These are phyloP conservation scores for Fusarium xylarioides DNA, from an alignment of 2,329 filamentous ascomycete genomes.

Conservation along the genomic window DNA sequence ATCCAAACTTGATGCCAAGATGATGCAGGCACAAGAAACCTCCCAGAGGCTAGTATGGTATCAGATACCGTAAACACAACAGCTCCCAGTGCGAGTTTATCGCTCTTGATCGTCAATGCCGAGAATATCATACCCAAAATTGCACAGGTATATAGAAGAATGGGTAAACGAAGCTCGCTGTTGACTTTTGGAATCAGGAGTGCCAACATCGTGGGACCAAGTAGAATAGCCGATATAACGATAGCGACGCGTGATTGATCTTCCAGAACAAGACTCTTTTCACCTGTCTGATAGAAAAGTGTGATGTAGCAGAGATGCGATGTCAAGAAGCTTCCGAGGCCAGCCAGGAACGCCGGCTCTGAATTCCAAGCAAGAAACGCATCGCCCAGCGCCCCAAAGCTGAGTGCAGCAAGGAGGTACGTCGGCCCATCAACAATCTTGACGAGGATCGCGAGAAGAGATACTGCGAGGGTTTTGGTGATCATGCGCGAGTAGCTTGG, in stretches of 20 bases:
- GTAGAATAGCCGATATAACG: accelerated
- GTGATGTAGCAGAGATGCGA: not conserved
- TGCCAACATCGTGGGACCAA: not conserved
- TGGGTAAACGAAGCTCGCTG: not conserved
- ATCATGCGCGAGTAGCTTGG: not conserved
- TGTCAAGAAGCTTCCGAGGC: not conserved
- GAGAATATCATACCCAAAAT: not conserved
- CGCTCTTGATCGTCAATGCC: not conserved
- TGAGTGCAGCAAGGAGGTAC: not conserved
- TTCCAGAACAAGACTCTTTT: not conserved
- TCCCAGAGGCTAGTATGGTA: accelerated
- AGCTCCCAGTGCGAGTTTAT: not conserved
- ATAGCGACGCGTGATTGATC: not conserved
- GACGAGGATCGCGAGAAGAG: not conserved
- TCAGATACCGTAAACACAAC: not conserved
- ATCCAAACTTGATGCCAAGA: not conserved
- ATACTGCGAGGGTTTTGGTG: not conserved
- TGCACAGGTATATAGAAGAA: not conserved
- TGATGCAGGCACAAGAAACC: not conserved
- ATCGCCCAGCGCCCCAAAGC: not conserved
- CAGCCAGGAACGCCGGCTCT: accelerated
- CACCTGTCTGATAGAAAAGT: not conserved
- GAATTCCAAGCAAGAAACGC: not conserved
- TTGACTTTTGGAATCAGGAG: accelerated
- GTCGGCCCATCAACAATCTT: not conserved